Evolutionary conservation across 2,329 filamentous ascomycete genomes (phyloP), one percentile per base, ranked within the genome.

Genomic region (Aspergillus pseudoviridinutans): DNA sequence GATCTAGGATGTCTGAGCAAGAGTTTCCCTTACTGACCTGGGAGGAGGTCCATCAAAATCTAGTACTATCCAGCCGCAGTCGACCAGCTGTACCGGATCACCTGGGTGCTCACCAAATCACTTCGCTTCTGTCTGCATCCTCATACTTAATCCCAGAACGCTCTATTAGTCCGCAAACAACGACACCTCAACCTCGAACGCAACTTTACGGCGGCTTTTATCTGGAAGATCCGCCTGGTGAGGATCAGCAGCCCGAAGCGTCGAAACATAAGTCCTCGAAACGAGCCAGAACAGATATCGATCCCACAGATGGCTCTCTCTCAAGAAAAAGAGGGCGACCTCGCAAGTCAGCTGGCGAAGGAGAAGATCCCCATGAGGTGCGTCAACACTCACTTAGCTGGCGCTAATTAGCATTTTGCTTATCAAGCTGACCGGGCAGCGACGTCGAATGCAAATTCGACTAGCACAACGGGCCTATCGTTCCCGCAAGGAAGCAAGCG

Each of bases 381-480:
- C 24, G 56, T 55, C 7, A 14, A 17, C 22, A 47, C 20, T 9
- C 3, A 14, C 14, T 46, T 49, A 8, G 3, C 29, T 12, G 4
- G 17, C 10, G 14, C 27, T 20, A 35, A 46, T 60, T 35, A 58
- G 38, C 0, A 17, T 17, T 4, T 9, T 27, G 4, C 2, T 14
- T 5, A 29, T 25, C 50, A 14, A 35, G 20, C 28, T 51, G 20
- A 50, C 44, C 3, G 27, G 24, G 32, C 20, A 68, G 66, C 64
- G 65, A 41, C 57, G 66, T 8, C 65, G 66, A 28, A 62, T 61
- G 58, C 66, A 68, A 55, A 66, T 65, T 35, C 65, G 66, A 35
- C 57, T 66, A 41, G 66, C 65, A 17, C 66, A 68, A 58, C 63
- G 65, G 5, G 66, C 66, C 3, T 68, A 67, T 56, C 65, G 66